These are phyloP conservation scores for Populus hybrid DNA, from an alignment of 441 rosid genomes.

Conservation along the genomic window DNA sequence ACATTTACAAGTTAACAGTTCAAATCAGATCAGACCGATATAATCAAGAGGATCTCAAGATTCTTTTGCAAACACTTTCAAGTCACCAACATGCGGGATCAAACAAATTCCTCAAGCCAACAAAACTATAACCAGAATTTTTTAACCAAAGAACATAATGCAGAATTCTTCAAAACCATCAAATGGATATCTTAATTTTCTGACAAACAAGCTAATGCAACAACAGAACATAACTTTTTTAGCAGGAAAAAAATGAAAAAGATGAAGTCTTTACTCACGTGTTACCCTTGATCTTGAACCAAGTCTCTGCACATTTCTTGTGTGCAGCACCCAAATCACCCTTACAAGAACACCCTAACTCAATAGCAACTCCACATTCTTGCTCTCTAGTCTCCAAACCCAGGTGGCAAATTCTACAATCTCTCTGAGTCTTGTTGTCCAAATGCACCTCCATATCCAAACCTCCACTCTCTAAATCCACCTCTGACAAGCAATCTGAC, in stretches of 20 bases:
- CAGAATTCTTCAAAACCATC: background rate
- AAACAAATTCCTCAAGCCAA: slow-evolving; percentile 9
- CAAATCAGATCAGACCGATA: slow-evolving; percentile 7
- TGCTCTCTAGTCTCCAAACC: slow-evolving; percentile 58
- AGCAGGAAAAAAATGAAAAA: background rate
- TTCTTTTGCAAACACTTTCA: slow-evolving; percentile 6
- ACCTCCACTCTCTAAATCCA: slow-evolving; percentile 40
- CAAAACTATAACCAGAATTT: slow-evolving; percentile 1
- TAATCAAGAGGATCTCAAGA: slow-evolving; percentile 14
- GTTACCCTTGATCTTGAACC: slow-evolving; percentile 97
- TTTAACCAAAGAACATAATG: background rate
- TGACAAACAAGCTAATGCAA: background rate
- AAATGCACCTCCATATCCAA: slow-evolving; percentile 49
- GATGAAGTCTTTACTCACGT: slow-evolving; percentile 36
- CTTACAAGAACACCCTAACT: slow-evolving; percentile 88
- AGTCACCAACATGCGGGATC: slow-evolving; percentile 10
- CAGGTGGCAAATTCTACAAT: slow-evolving; percentile 89
- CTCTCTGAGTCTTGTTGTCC: slow-evolving; percentile 41
- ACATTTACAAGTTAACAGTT: background rate
- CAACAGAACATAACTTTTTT: background rate
- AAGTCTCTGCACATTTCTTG: slow-evolving; percentile 86
- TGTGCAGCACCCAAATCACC: slow-evolving; percentile 84
- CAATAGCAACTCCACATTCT: slow-evolving; percentile 60
- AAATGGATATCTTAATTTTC: background rate
- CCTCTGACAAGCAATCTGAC: slow-evolving; percentile 48